Conservation (phyloP, 129 eudicot species). For the Pseudognaphalium luteoalbum region DNA sequence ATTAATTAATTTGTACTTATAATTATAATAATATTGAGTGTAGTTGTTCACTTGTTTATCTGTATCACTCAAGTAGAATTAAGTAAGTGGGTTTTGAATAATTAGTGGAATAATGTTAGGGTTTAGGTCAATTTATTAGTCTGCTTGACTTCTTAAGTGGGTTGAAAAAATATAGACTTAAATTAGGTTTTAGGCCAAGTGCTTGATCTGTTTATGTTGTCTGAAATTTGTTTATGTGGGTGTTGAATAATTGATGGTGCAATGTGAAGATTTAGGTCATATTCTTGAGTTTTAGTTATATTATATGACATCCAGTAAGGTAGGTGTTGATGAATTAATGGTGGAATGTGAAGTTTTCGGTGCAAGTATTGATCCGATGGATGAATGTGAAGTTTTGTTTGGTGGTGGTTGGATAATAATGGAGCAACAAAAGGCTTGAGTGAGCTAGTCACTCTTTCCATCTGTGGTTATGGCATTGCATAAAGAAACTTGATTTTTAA, state of each 20-base stretch:
- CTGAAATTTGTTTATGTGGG: neutral
- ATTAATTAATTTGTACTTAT: neutral
- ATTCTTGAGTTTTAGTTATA: constrained; percentile 4
- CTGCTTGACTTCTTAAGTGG: neutral
- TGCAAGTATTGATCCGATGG: constrained; percentile 15
- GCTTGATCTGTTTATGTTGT: neutral
- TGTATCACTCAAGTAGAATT: constrained; percentile 1
- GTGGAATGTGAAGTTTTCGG: neutral
- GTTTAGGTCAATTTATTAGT: constrained; percentile 12
- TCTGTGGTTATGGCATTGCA: neutral
- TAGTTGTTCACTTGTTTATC: constrained; percentile 11
- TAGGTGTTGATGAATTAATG: constrained; percentile 12
- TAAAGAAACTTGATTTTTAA: neutral
- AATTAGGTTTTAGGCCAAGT: constrained; percentile 11
- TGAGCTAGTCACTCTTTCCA: constrained; percentile 16
- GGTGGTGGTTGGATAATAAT: constrained; percentile 15
- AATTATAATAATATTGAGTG: constrained; percentile 3
- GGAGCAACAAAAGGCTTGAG: constrained; percentile 4
- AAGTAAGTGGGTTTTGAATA: constrained; percentile 23
- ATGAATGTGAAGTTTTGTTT: neutral
- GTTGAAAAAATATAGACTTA: neutral
- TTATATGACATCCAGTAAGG: neutral
- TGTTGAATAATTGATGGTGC: neutral
- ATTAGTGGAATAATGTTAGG: constrained; percentile 19
- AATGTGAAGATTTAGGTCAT: constrained; percentile 5